Evolutionary conservation across 2,329 filamentous ascomycete genomes (phyloP).

Genomic region (Exserohilum turcica): DNA sequence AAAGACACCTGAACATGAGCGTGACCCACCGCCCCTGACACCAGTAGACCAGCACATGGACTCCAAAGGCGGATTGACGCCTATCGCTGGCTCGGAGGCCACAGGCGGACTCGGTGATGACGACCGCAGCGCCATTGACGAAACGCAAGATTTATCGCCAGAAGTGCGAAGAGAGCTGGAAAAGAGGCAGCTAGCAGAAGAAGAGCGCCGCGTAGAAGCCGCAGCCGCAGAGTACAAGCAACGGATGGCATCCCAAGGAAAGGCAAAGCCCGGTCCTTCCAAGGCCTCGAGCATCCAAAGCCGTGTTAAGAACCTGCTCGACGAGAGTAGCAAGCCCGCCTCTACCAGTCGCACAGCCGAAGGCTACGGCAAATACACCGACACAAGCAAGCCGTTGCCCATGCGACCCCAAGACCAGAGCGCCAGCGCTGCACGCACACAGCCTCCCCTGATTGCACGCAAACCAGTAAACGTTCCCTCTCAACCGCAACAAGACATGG

Average conservation of each 20-base stretch:
- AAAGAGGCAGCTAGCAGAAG: slow-evolving; percentile 76
- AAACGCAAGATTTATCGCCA: slow-evolving; percentile 75
- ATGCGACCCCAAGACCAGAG: slow-evolving; percentile 36
- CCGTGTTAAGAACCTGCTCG: slow-evolving; percentile 82
- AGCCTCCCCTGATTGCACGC: slow-evolving; percentile 39
- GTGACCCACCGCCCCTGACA: slow-evolving; percentile 33
- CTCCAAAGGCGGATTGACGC: slow-evolving; percentile 54
- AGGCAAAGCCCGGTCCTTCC: slow-evolving; percentile 54
- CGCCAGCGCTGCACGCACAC: slow-evolving; percentile 11
- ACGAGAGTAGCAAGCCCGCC: slow-evolving; percentile 66
- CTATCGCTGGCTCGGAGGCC: slow-evolving; percentile 77
- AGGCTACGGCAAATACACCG: slow-evolving; percentile 88
- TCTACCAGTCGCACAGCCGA: slow-evolving; percentile 73
- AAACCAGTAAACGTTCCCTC: slow-evolving; percentile 55
- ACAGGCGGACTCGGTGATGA: slow-evolving; percentile 72
- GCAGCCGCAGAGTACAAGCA: slow-evolving; percentile 88
- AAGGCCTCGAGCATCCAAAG: slow-evolving; percentile 87
- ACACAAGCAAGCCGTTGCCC: slow-evolving; percentile 39
- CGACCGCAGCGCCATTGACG: slow-evolving; percentile 66
- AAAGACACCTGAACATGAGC: slow-evolving; percentile 34
- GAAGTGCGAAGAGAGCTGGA: slow-evolving; percentile 92
- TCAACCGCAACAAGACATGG: slow-evolving; percentile 28
- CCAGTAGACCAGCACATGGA: slow-evolving; percentile 33
- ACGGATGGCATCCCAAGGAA: slow-evolving; percentile 65
- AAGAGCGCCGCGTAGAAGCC: slow-evolving; percentile 86